phyloP scores from a whole-genome alignment of 345 rosid genomes.

The Eucalyptus curtisii region DNA sequence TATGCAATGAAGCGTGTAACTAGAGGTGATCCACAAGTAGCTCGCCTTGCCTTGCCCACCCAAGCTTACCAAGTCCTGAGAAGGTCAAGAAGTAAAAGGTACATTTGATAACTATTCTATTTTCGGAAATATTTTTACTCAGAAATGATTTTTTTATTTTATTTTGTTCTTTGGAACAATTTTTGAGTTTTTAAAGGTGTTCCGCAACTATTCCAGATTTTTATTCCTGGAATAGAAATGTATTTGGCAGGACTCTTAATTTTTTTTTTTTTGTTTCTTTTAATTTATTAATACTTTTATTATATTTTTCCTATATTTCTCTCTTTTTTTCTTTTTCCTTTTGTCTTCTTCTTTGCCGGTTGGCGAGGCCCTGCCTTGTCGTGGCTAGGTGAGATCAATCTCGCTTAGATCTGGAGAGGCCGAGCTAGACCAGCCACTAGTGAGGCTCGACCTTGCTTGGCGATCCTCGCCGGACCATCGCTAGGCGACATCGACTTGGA shows the following conservation, averaged over 20 bases:
- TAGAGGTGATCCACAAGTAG: neutral
- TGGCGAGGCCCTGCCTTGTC: fast-evolving
- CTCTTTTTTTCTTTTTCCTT: fast-evolving
- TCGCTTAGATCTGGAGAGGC: fast-evolving
- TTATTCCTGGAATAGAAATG: fast-evolving
- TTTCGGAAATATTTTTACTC: fast-evolving
- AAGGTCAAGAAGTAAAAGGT: fast-evolving
- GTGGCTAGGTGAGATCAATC: fast-evolving
- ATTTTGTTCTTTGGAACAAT: fast-evolving
- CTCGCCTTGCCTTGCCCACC: neutral
- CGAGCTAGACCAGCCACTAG: fast-evolving
- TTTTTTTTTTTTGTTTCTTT: no score
- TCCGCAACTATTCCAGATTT: fast-evolving
- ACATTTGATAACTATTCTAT: fast-evolving
- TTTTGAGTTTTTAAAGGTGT: no score
- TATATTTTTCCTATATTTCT: fast-evolving
- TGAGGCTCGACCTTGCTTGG: fast-evolving
- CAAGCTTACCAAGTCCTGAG: neutral
- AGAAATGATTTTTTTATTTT: no score
- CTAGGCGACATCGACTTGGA: fast-evolving
- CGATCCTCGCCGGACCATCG: fast-evolving
- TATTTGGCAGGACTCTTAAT: fast-evolving
- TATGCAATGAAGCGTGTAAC: fast-evolving
- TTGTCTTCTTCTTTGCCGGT: fast-evolving
- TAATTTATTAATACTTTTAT: no score